Conservation (phyloP, 148 eudicot species). For the Diospyros lotus region DNA sequence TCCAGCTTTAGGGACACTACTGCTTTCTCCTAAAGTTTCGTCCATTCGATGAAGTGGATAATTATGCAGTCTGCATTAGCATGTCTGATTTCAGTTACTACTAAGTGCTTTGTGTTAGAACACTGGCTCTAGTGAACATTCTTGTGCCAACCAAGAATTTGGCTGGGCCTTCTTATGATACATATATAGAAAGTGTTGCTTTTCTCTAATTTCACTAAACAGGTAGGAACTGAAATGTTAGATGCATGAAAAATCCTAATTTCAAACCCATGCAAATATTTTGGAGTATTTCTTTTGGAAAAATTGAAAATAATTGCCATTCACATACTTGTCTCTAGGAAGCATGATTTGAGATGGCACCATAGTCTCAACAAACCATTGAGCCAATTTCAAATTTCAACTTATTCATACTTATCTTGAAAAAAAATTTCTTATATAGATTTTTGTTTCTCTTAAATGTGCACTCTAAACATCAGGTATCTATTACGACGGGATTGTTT, state of each 20-base stretch:
- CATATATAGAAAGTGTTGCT: neutral
- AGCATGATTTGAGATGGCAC: neutral
- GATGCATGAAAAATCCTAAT: neutral
- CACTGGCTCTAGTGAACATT: no score
- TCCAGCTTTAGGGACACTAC: neutral
- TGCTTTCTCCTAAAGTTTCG: neutral
- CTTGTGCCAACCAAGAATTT: neutral
- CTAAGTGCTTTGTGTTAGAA: neutral
- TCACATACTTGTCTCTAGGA: neutral
- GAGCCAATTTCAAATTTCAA: neutral
- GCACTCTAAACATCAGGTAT: constrained; percentile 19
- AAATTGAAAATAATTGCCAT: neutral
- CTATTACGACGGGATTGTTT: constrained; percentile 37
- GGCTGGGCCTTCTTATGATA: no score
- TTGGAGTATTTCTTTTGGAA: neutral
- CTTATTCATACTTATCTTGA: neutral
- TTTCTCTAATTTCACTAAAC: neutral
- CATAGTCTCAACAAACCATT: neutral
- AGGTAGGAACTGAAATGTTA: neutral
- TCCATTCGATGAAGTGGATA: neutral
- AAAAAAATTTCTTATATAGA: neutral
- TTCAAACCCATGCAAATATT: neutral
- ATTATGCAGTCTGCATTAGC: neutral
- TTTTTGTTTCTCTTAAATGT: neutral
- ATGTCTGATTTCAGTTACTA: neutral